Conservation (phyloP, 257 asterid genomes). For the Salvia splendens region DNA sequence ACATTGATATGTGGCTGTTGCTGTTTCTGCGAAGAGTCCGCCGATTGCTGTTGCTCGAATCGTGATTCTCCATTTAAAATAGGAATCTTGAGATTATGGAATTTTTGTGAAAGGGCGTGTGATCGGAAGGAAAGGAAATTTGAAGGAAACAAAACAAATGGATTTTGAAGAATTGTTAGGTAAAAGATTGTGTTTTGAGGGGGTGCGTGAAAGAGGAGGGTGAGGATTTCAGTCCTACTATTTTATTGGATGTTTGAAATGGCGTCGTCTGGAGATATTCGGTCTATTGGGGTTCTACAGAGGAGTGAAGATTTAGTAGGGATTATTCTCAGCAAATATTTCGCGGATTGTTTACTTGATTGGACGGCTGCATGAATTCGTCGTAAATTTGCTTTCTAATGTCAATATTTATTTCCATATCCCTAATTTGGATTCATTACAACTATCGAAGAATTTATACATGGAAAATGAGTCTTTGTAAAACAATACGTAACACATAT, state of each 20-base stretch:
- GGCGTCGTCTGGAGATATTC: slow-evolving; percentile 9
- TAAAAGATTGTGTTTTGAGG: background rate
- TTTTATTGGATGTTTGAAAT: background rate
- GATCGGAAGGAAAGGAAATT: slow-evolving; percentile 16
- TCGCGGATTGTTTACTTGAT: slow-evolving; percentile 36
- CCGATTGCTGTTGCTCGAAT: slow-evolving; percentile 34
- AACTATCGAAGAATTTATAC: too few species aligned
- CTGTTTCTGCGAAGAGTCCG: slow-evolving; percentile 42
- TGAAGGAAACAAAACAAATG: background rate
- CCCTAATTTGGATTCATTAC: too few species aligned
- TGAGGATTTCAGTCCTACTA: background rate
- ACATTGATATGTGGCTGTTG: slow-evolving; percentile 71
- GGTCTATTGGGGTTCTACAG: background rate
- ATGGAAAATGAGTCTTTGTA: too few species aligned
- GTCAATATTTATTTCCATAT: too few species aligned
- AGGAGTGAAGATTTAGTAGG: slow-evolving; percentile 8
- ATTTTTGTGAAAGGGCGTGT: background rate
- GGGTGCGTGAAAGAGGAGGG: slow-evolving; percentile 13
- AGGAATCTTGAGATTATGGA: background rate
- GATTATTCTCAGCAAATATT: slow-evolving; percentile 21
- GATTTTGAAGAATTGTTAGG: too few species aligned
- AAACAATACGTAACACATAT: too few species aligned
- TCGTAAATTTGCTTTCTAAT: slow-evolving; percentile 5
- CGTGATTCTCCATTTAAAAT: slow-evolving; percentile 42
- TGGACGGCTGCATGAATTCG: slow-evolving; percentile 16